These are phyloP conservation scores for Ramularia endophylla DNA, from an alignment of 2,329 filamentous ascomycete species.

Conservation along the genomic window DNA sequence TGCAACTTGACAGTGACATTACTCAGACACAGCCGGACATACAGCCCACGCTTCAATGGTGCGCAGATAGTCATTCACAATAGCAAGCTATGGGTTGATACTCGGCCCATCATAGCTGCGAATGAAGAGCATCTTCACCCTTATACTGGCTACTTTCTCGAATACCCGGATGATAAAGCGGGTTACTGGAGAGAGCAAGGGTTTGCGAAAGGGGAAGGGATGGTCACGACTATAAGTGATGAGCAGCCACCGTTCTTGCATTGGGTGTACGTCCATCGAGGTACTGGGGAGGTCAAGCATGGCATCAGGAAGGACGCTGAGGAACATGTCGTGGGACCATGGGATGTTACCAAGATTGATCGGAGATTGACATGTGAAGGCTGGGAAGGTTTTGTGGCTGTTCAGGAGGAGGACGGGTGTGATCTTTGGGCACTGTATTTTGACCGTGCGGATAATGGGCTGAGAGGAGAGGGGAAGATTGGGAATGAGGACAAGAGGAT, in stretches of 20 bases:
- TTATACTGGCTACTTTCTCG: constrained; percentile 45
- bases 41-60: constrained; percentile 25
- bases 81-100: constrained; percentile 37
- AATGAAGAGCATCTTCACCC: constrained; percentile 30
- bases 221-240: constrained; percentile 44
- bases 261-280: constrained; percentile 59
- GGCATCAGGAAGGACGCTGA: constrained; percentile 53
- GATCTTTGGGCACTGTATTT: constrained; percentile 49
- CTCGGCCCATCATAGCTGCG: constrained; percentile 15
- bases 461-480: constrained; percentile 27
- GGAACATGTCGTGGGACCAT: constrained; percentile 69
- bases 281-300: constrained; percentile 58
- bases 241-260: constrained; percentile 56
- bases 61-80: constrained; percentile 30
- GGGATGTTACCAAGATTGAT: constrained; percentile 71
- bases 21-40: constrained; percentile 17
- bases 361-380: constrained; percentile 49
- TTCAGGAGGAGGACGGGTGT: constrained; percentile 39
- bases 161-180: constrained; percentile 39
- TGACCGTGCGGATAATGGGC: constrained; percentile 41
- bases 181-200: constrained; percentile 22
- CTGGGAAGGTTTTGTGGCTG: constrained; percentile 52
- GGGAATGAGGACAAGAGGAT: constrained; percentile 24
- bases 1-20: constrained; percentile 27
- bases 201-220: constrained; percentile 36